Conservation (phyloP, 768 basidiomycete species). For the Suillus americanus region DNA sequence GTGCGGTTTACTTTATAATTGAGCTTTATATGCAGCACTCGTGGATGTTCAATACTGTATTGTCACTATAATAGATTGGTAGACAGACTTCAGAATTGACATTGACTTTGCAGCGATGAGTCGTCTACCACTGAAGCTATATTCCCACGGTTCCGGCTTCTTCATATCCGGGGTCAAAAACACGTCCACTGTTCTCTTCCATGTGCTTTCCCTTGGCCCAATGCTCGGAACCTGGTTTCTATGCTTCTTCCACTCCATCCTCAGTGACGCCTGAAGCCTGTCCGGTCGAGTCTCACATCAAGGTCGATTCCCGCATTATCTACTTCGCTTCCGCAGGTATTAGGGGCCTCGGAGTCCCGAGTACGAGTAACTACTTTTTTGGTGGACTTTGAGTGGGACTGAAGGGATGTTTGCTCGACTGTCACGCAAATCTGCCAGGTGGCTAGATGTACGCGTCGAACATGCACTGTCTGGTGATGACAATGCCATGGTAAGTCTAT, state of each 20-base stretch:
- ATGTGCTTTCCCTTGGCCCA: not conserved
- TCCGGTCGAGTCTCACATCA: not conserved
- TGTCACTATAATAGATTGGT: not conserved
- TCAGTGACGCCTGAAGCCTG: not conserved
- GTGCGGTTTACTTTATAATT: no score
- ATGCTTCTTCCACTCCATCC: not conserved
- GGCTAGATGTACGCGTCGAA: slow-evolving; percentile 15
- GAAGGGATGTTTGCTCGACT: slow-evolving; percentile 12
- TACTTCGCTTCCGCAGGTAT: not conserved
- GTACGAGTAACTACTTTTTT: not conserved
- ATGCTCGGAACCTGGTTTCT: not conserved
- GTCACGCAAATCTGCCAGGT: slow-evolving; percentile 10
- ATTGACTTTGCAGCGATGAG: not conserved
- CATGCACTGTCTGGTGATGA: slow-evolving; percentile 4
- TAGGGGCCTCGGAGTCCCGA: not conserved
- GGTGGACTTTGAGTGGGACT: not conserved
- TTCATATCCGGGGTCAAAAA: not conserved
- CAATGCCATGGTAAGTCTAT: slow-evolving; percentile 16
- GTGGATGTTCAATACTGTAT: not conserved
- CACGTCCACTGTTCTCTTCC: not conserved
- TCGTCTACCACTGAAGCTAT: not conserved
- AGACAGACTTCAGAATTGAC: not conserved
- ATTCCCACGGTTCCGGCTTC: slow-evolving; percentile 12
- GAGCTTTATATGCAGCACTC: not conserved
- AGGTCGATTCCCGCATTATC: not conserved